Evolutionary conservation across 2,329 filamentous ascomycete species (phyloP), one percentile per base, ranked within the genome.

Genomic region (Penicillium sp.): DNA sequence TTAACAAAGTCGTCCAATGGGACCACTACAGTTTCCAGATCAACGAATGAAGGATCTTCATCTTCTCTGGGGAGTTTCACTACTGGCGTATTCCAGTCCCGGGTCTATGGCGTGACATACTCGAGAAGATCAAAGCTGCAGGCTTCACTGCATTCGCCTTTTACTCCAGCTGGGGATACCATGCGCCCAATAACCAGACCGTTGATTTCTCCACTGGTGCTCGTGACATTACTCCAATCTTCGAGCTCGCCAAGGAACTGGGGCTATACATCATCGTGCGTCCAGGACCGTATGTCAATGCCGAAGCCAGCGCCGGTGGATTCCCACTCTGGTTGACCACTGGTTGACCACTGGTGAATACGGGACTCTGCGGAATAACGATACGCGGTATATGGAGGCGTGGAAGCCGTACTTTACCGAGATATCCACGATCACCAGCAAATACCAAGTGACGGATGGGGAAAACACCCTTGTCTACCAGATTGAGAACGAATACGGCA

Each of bases 261-360:
- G 79, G 79, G 2, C 66, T 81, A 33, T 81, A 81, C 54, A 73
- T 81, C 33, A 75, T 82, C 25, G 74, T 77, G 1, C 72, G 81
- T 0, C 80, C 81, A 0, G 81, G 82, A 0, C 81, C 81, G 0
- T 86, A 85, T 49, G 76, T 82, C 49, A 86, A 85, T 53, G 82
- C 81, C 1, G 83, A 85, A 60, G 74, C 80, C 3, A 83, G 79
- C 53, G 81, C 78, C 1, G 82, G 83, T 28, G 82, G 82, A 0
- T 81, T 83, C 49, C 80, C 82, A 0, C 68, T 82, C 1, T 86
- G 82, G 81, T 64, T 81, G 5, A 84, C 81, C 0, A 83, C 1
- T 86, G 82, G 81, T 64, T 81, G 5, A 84, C 81, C 0, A 83
- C 81, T 0, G 82, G 80, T 54, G 49, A 66, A 69, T 57, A 71